These are phyloP conservation scores for Geosmithia putterillii DNA, from an alignment of 2,329 filamentous ascomycete genomes.

Conservation along the genomic window DNA sequence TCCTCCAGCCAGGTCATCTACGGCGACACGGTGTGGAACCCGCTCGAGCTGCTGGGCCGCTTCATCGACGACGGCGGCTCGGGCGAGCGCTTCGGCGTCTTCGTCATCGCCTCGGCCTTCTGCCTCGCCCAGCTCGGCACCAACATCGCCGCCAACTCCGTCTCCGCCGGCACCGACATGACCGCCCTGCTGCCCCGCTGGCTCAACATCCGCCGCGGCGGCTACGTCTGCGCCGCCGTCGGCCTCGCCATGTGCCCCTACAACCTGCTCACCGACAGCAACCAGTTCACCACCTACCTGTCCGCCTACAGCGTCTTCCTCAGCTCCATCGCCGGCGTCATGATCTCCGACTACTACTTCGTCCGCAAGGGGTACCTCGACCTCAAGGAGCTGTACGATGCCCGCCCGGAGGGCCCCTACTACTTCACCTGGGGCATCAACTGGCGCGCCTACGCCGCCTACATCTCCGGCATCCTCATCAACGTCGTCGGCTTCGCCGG, in stretches of 20 bases:
- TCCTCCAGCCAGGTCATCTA: constrained; percentile 62
- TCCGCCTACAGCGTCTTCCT: constrained; percentile 89
- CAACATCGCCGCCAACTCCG: constrained; percentile 78
- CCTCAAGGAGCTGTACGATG: constrained; percentile 68
- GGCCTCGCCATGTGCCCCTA: constrained; percentile 82
- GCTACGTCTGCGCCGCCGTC: constrained; percentile 70
- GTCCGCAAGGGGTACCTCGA: constrained; percentile 75
- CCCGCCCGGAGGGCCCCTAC: constrained; percentile 54
- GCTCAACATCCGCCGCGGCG: constrained; percentile 75
- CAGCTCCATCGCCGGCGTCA: constrained; percentile 88
- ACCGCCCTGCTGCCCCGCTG: constrained; percentile 69
- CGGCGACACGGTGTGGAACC: constrained; percentile 58
- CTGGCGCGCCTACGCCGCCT: constrained; percentile 75
- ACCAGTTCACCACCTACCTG: constrained; percentile 84
- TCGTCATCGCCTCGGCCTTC: constrained; percentile 59
- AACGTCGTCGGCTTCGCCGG: constrained; percentile 89
- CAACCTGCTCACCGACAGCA: constrained; percentile 61
- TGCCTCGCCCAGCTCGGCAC: constrained; percentile 73
- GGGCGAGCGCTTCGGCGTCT: constrained; percentile 61
- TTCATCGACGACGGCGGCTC: constrained; percentile 60
- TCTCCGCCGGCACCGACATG: constrained; percentile 74
- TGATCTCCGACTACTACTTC: constrained; percentile 77
- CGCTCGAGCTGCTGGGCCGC: constrained; percentile 50
- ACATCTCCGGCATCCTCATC: constrained; percentile 72
- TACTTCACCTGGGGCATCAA: constrained; percentile 63